A percentile compares a stretch with the other conserved stretches of the same genome.
These are phyloP conservation scores for Vitis riparia DNA, from an alignment of 164 flowering plant genomes.

Conservation along the genomic window DNA sequence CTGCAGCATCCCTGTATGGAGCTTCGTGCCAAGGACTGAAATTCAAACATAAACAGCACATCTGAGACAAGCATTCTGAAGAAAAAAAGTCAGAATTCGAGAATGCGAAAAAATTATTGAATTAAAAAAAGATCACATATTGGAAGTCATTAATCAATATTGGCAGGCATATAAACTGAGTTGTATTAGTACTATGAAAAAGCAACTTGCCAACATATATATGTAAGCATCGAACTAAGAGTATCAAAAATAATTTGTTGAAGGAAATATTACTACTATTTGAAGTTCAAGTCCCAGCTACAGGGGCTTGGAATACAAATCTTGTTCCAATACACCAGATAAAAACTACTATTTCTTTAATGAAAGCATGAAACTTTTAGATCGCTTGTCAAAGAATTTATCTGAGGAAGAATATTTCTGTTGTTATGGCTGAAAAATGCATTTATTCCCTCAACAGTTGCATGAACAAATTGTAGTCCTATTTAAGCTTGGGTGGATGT, in stretches of 20 bases:
- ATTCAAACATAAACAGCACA: constrained; percentile 1
- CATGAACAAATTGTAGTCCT: background rate
- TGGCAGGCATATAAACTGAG: too few species aligned
- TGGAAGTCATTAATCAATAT: too few species aligned
- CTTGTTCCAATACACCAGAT: background rate
- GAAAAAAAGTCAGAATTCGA: background rate
- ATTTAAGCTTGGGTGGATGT: background rate
- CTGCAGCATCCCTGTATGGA: constrained; percentile 77
- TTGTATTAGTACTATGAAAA: background rate
- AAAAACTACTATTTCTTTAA: background rate
- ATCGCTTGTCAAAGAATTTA: background rate
- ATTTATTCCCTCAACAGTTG: background rate
- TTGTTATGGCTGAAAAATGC: background rate
- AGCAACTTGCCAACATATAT: background rate
- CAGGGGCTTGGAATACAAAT: background rate
- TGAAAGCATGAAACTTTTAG: background rate
- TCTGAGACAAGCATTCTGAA: background rate
- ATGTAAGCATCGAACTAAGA: background rate
- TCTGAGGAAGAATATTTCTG: background rate
- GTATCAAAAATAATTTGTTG: background rate
- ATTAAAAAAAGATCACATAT: too few species aligned
- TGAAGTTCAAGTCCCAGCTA: background rate
- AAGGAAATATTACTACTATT: background rate
- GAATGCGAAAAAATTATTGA: too few species aligned
- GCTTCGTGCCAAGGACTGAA: constrained; percentile 85